Evolutionary conservation across 257 asterid genomes (phyloP), one percentile per base, ranked within the genome.

Genomic region (Ilex asprella): DNA sequence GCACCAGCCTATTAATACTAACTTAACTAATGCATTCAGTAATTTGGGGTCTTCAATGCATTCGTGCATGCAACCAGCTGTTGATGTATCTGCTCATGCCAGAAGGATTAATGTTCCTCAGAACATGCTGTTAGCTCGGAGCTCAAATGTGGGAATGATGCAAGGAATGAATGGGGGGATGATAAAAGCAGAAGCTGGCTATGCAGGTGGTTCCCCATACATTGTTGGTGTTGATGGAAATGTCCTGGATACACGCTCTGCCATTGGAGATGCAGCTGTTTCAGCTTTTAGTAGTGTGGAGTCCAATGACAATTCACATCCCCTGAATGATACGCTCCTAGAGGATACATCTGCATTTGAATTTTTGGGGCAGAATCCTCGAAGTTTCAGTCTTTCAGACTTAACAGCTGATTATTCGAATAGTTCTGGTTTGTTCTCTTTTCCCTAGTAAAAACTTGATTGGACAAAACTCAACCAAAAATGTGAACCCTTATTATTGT

Each of bases 211-310:
- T 78, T 82, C 83, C 6, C 73, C 79, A 65, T 89, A 80, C 55
- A 73, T 77, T 62, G 80, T 78, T 75, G 79, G 77, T 50, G 81
- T 73, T 31, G 86, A 77, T 53, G 77, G 74, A 75, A 84, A 78
- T 67, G 78, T 74, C 69, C 62, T 79, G 74, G 95, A 81, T 61
- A 75, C 84, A 47, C 84, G 82, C 62, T 73, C 85, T 52, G 64
- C 79, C 69, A 71, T 84, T 77, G 84, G 84, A 41, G 91, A 84
- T 79, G 83, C 85, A 55, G 75, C 93, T 67, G 84, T 80, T 27
- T 64, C 86, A 32, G 79, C 90, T 65, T 84, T 79, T 72, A 76
- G 88, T 63, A 76, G 87, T 64, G 85, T 78, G 12, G 91, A 80
- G 61, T 76, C 95, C 56, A 82, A 21, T 21, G 27, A 21, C 27